Evolutionary conservation across 2,329 filamentous ascomycete genomes (phyloP).

Genomic region (Endoconidiophora polonica): DNA sequence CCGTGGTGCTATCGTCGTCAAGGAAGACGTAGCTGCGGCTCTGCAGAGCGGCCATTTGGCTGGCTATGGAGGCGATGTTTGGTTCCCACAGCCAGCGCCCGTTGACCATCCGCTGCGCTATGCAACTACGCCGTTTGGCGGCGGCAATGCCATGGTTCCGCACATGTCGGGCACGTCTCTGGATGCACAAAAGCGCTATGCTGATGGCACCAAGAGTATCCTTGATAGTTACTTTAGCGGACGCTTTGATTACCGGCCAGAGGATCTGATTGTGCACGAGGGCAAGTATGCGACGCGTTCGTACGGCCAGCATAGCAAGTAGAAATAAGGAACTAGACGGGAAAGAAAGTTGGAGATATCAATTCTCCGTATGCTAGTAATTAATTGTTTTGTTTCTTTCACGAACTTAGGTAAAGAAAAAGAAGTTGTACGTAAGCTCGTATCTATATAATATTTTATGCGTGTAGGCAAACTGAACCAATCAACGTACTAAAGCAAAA

Average conservation of each 20-base stretch:
- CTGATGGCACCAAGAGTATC: constrained; percentile 74
- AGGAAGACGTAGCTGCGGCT: constrained; percentile 93
- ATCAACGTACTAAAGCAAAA: not conserved
- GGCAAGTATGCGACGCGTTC: constrained; percentile 93
- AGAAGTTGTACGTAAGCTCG: not conserved
- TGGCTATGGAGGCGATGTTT: constrained; percentile 78
- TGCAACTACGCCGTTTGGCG: constrained; percentile 87
- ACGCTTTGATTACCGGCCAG: constrained; percentile 67
- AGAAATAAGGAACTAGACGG: constrained; percentile 22
- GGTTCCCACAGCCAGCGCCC: constrained; percentile 96
- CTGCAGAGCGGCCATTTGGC: constrained; percentile 82
- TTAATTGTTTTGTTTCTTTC: not conserved
- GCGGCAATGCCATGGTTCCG: constrained; percentile 95
- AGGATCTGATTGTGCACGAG: constrained; percentile 80
- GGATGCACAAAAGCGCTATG: constrained; percentile 88
- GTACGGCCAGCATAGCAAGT: constrained; percentile 47
- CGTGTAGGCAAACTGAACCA: too few species aligned
- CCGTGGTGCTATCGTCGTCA: constrained; percentile 96
- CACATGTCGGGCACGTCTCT: constrained; percentile 99
- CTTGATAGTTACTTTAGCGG: constrained; percentile 81
- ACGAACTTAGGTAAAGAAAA: not conserved
- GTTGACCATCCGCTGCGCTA: constrained; percentile 83
- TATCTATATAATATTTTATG: too few species aligned
- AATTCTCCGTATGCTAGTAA: not conserved
- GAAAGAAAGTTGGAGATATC: not conserved